Evolutionary conservation across 345 rosid species (phyloP).

Genomic region (Eutrema japonicum): DNA sequence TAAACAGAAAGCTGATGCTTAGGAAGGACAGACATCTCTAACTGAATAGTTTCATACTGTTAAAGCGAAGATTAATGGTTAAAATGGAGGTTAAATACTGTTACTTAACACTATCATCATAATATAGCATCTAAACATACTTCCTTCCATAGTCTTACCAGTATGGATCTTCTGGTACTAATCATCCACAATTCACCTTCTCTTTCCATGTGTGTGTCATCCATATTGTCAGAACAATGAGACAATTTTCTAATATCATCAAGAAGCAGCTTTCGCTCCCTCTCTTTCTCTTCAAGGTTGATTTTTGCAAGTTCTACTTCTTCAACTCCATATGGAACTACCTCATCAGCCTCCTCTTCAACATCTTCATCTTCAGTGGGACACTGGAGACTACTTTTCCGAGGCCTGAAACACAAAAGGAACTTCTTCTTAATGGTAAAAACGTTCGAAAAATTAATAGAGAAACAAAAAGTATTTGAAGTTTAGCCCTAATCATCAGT

Average conservation of each 20-base stretch:
- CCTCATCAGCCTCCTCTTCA: conserved; percentile 97
- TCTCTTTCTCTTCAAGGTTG: conserved; percentile 78
- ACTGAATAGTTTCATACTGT: conserved; percentile 8
- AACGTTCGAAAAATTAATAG: background rate
- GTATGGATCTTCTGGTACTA: conserved; percentile 48
- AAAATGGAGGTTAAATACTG: background rate
- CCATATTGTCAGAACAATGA: conserved; percentile 56
- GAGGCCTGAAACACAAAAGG: conserved; percentile 69
- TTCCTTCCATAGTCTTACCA: conserved; percentile 47
- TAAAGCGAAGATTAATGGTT: background rate
- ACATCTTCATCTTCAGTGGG: conserved; percentile 94
- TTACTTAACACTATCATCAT: conserved; percentile 7
- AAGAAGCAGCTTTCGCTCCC: conserved; percentile 72
- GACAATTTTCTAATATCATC: conserved; percentile 82
- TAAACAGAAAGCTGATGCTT: conserved; percentile 11
- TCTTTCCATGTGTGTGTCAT: conserved; percentile 50
- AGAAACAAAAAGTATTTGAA: background rate
- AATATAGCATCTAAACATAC: conserved; percentile 16
- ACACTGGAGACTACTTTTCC: conserved; percentile 82
- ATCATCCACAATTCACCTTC: conserved; percentile 54
- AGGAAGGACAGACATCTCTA: conserved; percentile 13
- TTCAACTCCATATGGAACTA: conserved; percentile 96
- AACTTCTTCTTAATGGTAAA: conserved; percentile 11
- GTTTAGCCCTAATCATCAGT: conserved; percentile 20
- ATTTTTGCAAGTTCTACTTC: conserved; percentile 97